Evolutionary conservation across 176 grass and related monocot species (phyloP).

Genomic region (Avena insularis): DNA sequence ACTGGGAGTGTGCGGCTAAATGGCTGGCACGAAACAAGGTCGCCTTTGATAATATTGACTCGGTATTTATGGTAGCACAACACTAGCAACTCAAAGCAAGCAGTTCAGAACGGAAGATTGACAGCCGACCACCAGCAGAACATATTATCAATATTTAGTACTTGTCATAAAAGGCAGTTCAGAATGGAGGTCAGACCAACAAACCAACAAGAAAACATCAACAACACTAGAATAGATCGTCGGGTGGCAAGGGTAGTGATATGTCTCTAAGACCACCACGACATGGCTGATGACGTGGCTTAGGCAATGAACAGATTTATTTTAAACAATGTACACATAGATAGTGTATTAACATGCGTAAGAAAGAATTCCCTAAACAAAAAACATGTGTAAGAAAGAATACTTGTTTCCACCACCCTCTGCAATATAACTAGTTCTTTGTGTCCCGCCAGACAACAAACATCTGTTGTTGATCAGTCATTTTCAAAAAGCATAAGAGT

Average conservation of each 20-base stretch:
- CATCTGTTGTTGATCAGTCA: neutral
- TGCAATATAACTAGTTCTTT: neutral
- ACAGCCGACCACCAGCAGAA: neutral
- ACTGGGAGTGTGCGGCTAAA: too few relatives aligned
- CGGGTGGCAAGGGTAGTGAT: neutral
- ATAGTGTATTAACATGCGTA: neutral
- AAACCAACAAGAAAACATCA: neutral
- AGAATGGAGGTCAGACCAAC: neutral
- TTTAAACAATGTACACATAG: neutral
- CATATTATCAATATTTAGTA: neutral
- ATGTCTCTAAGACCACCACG: too few relatives aligned
- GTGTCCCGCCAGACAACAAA: neutral
- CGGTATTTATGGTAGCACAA: neutral
- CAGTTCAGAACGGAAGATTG: neutral
- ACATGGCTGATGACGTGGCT: neutral
- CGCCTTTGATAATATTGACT: too few relatives aligned
- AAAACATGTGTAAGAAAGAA: neutral
- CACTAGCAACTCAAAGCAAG: neutral
- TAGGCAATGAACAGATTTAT: slow-evolving; percentile 4
- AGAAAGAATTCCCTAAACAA: too few relatives aligned
- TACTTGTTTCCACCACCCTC: neutral
- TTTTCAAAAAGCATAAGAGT: neutral
- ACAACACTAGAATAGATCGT: neutral
- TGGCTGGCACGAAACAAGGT: too few relatives aligned
- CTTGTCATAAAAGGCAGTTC: neutral